Base-by-base conservation (phyloP, 2,329 filamentous ascomycete species). In the Fusarium pseudoanthophilum region DNA sequence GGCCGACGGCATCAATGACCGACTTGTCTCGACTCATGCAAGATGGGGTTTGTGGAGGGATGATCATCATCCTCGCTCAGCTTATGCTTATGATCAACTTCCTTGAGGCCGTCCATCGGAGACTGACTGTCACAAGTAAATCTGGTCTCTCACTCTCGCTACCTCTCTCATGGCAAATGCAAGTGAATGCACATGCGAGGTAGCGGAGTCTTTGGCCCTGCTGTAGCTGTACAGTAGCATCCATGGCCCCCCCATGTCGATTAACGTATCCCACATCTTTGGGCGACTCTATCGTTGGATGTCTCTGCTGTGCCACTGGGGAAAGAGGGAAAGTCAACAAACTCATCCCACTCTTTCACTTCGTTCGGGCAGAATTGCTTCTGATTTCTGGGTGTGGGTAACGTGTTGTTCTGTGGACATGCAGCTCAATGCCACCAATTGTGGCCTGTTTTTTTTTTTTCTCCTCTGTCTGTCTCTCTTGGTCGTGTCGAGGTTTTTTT, bases 381-480 rank as follows among this genome's bases (percentile, higher is more conserved):
- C 20, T 45, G 43, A 56, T 49, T 49, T 62, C 24, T 32, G 34
- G 60, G 60, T 61, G 71, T 68, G 67, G 67, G 34, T 71, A 74
- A 60, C 55, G 55, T 73, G 61, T 69, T 73, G 56, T 66, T 36
- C 30, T 71, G 60, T 67, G 42, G 70, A 32, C 58, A 34, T 65
- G 36, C 51, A 59, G n/a, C 34, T 39, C 51, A 51, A 34, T 64
- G 32, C 36, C 71, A 56, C 39, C 70, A 61, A 51, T 56, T 73
- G 59, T 73, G 67, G 71, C 71, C 71, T 73, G 67, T 72, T 73
- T 73, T 69, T 63, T 66, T 56, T 13, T 13, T 39, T n/a, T 7
- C 14, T 8, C 15, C 34, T 36, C 34, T n/a, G 15, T 11, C 32
- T 32, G 16, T 61, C 48, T 70, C 46, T 64, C 32, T 43, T 34